These are phyloP conservation scores for Pythium diclinum DNA, from an alignment of 352 stramenopile genomes.

Conservation along the genomic window DNA sequence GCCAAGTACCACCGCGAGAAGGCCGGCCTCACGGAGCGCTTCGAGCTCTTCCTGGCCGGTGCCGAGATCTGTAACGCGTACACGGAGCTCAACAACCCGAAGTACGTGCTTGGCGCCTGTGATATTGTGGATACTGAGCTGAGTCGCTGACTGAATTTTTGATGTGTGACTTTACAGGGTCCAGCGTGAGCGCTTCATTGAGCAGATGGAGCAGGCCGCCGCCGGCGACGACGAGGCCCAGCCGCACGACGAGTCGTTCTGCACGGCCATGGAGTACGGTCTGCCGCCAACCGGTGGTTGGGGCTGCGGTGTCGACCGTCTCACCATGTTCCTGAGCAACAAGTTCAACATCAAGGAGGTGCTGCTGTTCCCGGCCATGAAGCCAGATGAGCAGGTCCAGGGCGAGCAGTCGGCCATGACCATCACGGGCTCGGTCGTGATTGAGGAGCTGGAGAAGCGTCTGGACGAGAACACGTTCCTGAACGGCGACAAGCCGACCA, in stretches of 20 bases:
- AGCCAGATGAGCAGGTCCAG: constrained; percentile 87
- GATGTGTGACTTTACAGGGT: constrained; percentile 30
- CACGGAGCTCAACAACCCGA: constrained; percentile 98
- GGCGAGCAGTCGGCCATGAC: constrained; percentile 12
- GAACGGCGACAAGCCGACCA: constrained; percentile 65
- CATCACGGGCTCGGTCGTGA: constrained; percentile 37
- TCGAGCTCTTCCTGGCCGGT: constrained; percentile 98
- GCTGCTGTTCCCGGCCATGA: constrained; percentile 99
- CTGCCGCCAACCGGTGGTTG: constrained; percentile 97
- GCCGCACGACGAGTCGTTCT: constrained; percentile 95
- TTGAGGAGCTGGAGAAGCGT: constrained; percentile 69
- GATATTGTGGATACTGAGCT: too few relatives aligned
- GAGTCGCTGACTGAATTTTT: constrained; percentile 6
- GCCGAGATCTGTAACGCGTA: constrained; percentile 98
- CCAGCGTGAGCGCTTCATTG: constrained; percentile 79
- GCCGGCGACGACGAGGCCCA: constrained; percentile 83
- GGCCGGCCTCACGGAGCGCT: constrained; percentile 94
- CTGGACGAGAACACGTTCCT: constrained; percentile 57
- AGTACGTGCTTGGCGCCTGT: constrained; percentile 10
- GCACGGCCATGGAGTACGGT: constrained; percentile 94
- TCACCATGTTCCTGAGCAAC: constrained; percentile 97
- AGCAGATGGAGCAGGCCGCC: constrained; percentile 78
- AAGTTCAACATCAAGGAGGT: constrained; percentile 97
- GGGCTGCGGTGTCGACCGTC: constrained; percentile 97
- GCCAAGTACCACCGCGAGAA: constrained; percentile 96